Conservation (phyloP, 2,329 filamentous ascomycete species). For the Scopulariopsis brevicaulis region DNA sequence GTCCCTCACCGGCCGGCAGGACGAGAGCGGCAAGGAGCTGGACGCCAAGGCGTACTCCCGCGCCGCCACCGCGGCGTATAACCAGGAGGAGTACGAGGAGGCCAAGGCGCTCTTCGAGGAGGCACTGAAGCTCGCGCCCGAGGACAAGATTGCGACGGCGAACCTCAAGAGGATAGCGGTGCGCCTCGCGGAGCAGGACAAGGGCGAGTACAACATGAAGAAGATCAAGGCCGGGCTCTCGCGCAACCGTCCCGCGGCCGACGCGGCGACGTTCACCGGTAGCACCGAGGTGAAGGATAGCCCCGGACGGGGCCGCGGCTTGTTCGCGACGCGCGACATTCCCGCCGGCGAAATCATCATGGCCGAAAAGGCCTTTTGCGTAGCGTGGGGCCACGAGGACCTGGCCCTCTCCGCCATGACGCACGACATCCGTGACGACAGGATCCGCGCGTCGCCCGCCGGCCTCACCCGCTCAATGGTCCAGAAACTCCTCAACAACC, state of each 20-base stretch:
- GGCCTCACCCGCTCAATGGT: slow-evolving; percentile 21
- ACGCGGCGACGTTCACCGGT: slow-evolving; percentile 18
- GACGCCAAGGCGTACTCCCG: slow-evolving; percentile 21
- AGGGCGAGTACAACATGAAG: slow-evolving; percentile 9
- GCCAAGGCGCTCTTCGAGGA: slow-evolving; percentile 12
- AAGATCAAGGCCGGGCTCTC: slow-evolving; percentile 11
- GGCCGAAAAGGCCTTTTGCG: slow-evolving; percentile 26
- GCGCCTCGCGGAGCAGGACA: slow-evolving; percentile 6
- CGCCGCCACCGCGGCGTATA: slow-evolving; percentile 21
- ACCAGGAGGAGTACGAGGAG: slow-evolving; percentile 16
- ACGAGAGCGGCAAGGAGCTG: slow-evolving; percentile 9
- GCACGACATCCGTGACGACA: slow-evolving; percentile 17
- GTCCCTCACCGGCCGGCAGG: slow-evolving; percentile 14
- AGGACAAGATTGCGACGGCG: slow-evolving; percentile 7
- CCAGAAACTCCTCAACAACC: slow-evolving; percentile 25
- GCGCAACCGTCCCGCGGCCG: slow-evolving; percentile 11
- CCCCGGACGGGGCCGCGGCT: slow-evolving; percentile 22
- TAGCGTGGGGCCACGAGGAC: slow-evolving; percentile 22
- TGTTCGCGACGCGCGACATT: slow-evolving; percentile 27
- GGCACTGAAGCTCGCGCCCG: slow-evolving; percentile 12
- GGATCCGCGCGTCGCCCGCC: slow-evolving; percentile 16
- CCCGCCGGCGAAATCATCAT: slow-evolving; percentile 26
- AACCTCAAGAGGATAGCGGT: slow-evolving; percentile 10
- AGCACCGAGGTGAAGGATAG: slow-evolving; percentile 20
- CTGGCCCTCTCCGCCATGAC: slow-evolving; percentile 28